A percentile compares a stretch with the other conserved stretches of the same genome.
These are phyloP conservation scores for Senna tora DNA, from an alignment of 306 rosid genomes.

Conservation along the genomic window DNA sequence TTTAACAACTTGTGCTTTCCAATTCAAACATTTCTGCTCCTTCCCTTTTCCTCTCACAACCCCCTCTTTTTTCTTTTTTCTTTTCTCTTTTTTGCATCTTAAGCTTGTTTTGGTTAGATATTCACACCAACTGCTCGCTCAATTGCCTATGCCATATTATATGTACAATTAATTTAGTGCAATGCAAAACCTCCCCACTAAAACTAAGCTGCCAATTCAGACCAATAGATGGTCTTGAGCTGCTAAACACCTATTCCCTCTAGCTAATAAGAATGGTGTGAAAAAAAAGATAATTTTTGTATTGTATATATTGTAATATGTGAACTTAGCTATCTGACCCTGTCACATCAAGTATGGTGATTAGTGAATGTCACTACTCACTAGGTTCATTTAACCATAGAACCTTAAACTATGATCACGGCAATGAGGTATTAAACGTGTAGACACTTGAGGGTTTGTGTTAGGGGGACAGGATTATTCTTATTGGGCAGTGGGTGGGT, in stretches of 20 bases:
- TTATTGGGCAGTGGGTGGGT: constrained; percentile 63
- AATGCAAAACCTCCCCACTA: constrained; percentile 5
- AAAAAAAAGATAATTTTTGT: neutral
- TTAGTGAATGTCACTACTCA: constrained; percentile 19
- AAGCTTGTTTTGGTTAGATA: constrained; percentile 20
- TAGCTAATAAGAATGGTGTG: constrained; percentile 16
- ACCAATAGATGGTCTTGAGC: constrained; percentile 9
- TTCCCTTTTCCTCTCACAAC: neutral
- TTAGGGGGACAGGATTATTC: constrained; percentile 49
- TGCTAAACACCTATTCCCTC: constrained; percentile 8
- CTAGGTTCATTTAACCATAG: constrained; percentile 25
- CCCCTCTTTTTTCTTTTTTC: neutral
- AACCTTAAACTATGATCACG: constrained; percentile 28
- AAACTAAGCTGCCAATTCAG: constrained; percentile 24
- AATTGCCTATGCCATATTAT: constrained; percentile 9
- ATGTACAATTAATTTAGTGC: neutral
- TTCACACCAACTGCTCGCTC: neutral
- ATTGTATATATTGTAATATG: neutral
- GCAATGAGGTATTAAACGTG: constrained; percentile 37
- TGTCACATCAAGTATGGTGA: constrained; percentile 9
- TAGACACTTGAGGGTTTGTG: constrained; percentile 42
- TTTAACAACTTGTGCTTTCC: constrained; percentile 39
- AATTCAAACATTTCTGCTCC: constrained; percentile 16
- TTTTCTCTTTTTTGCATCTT: constrained; percentile 9
- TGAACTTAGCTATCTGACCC: constrained; percentile 20